Percentiles rank a stretch among this genome's conserved stretches.
Evolutionary conservation across 805 yeast species (phyloP).

Genomic region (Kodamaea sagamina): DNA sequence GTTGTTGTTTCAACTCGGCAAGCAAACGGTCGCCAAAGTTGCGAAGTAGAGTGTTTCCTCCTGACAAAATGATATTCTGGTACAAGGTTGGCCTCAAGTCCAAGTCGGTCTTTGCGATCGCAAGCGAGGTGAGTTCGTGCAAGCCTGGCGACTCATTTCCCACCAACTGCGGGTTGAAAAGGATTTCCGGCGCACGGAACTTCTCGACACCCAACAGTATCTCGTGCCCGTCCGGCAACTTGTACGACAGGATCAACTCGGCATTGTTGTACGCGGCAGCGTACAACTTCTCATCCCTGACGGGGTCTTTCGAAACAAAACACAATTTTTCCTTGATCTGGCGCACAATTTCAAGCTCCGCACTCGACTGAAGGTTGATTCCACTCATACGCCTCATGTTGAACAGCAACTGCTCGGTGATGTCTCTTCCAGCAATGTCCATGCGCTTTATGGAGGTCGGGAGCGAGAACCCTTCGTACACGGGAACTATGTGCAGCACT

Average conservation of each 20-base stretch:
- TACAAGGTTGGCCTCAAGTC: conserved; percentile 72
- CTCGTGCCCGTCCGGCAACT: conserved; percentile 82
- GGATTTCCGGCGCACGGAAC: conserved; percentile 75
- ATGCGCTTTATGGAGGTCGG: conserved; percentile 70
- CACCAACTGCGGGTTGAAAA: conserved; percentile 75
- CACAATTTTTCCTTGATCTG: conserved; percentile 76
- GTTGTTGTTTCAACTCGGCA: conserved; percentile 52
- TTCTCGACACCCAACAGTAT: conserved; percentile 66
- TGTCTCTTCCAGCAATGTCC: conserved; percentile 84
- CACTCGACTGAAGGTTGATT: conserved; percentile 59
- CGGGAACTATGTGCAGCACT: conserved; percentile 83
- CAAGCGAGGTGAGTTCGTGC: conserved; percentile 61
- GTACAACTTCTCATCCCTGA: conserved; percentile 55
- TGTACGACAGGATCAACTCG: conserved; percentile 44
- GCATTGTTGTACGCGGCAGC: conserved; percentile 17
- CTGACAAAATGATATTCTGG: conserved; percentile 74
- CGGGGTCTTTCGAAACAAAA: conserved; percentile 59
- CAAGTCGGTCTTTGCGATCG: conserved; percentile 71
- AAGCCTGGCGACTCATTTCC: conserved; percentile 77
- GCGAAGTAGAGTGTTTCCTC: conserved; percentile 75
- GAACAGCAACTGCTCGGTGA: conserved; percentile 72
- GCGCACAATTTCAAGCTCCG: conserved; percentile 82
- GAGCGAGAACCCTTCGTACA: conserved; percentile 83
- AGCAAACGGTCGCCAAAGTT: conserved; percentile 84
- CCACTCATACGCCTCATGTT: conserved; percentile 69